These are phyloP conservation scores for Polygonum aviculare DNA, from an alignment of 148 eudicot genomes.

Conservation along the genomic window DNA sequence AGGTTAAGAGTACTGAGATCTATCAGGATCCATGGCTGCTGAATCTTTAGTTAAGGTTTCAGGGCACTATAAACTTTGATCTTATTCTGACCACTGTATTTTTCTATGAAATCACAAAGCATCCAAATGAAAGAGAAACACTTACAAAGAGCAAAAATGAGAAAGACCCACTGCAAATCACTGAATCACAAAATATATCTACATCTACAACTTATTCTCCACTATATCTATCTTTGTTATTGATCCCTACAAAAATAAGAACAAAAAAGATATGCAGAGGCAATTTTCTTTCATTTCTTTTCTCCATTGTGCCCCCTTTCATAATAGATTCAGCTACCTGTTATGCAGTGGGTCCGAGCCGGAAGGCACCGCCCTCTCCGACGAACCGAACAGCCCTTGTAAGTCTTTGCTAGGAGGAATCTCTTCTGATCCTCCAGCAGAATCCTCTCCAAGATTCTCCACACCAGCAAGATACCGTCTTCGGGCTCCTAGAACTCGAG, in stretches of 20 bases:
- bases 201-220: background rate
- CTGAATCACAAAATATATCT: background rate
- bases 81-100: background rate
- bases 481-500: background rate
- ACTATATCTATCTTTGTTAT: background rate
- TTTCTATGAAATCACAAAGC: background rate
- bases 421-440: background rate
- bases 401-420: background rate
- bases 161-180: background rate
- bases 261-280: background rate
- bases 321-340: background rate
- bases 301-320: background rate
- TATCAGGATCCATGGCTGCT: background rate
- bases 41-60: background rate
- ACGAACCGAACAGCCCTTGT: background rate
- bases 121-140: background rate
- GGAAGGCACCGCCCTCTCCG: slow-evolving; percentile 4
- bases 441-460: background rate
- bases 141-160: too few relatives aligned
- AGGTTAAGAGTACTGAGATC: background rate
- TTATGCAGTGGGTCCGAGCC: slow-evolving; percentile 8
- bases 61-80: background rate
- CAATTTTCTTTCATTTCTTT: background rate
- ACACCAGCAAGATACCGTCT: background rate
- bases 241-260: slow-evolving; percentile 4